These are phyloP conservation scores for Harringtonia aguacate DNA, from an alignment of 2,329 filamentous ascomycete genomes.

Conservation along the genomic window DNA sequence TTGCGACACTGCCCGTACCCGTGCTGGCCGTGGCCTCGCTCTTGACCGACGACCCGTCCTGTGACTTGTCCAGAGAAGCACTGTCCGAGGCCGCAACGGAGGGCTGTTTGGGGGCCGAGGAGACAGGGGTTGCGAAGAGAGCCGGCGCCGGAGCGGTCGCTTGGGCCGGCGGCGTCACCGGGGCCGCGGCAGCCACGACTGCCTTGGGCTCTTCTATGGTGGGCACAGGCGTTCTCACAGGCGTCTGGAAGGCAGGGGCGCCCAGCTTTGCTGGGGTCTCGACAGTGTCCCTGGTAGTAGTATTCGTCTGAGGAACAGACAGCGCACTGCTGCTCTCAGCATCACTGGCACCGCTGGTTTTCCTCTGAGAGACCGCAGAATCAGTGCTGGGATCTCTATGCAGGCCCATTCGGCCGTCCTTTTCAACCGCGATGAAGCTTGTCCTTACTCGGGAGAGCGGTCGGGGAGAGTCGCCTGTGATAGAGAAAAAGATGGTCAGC, in stretches of 20 bases:
- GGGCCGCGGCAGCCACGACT: neutral
- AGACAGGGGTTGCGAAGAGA: neutral
- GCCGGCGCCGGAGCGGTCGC: neutral
- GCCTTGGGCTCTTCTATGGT: neutral
- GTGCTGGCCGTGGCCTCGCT: too few relatives aligned
- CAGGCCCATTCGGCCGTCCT: conserved; percentile 46
- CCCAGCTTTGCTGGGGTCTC: neutral
- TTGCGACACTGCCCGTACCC: too few relatives aligned
- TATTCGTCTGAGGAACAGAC: neutral
- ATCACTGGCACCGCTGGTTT: conserved; percentile 26
- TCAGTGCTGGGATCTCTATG: conserved; percentile 33
- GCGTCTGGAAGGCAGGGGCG: neutral
- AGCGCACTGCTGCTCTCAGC: conserved; percentile 3
- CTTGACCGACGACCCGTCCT: too few relatives aligned
- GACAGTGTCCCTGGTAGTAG: neutral
- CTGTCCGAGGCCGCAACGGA: too few relatives aligned
- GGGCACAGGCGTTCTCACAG: neutral
- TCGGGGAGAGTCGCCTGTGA: conserved; percentile 39
- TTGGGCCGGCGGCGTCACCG: neutral
- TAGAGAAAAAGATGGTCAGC: neutral
- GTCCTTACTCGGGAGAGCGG: conserved; percentile 67
- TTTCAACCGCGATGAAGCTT: conserved; percentile 64
- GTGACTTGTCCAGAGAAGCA: too few relatives aligned
- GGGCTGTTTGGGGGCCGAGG: neutral
- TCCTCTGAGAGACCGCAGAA: conserved; percentile 25